Percentiles rank a stretch among this genome's conserved stretches.
Evolutionary conservation across 352 stramenopile species (phyloP).

Genomic region (Aphanomyces stellatus): DNA sequence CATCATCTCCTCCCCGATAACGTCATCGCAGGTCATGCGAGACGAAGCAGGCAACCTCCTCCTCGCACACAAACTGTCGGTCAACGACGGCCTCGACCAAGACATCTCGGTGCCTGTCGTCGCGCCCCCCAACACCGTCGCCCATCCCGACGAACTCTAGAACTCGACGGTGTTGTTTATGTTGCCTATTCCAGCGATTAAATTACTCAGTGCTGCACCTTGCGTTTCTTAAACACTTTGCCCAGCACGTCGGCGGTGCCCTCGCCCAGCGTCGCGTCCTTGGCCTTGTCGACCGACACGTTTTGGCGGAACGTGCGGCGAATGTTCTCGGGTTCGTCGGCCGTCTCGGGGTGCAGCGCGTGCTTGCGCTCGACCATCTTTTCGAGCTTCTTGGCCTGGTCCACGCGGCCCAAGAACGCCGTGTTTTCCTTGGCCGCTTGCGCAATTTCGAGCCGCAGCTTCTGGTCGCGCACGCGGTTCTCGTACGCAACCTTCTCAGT

Average conservation of each 20-base stretch:
- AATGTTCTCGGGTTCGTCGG: slow-evolving; percentile 23
- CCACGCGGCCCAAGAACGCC: slow-evolving; percentile 76
- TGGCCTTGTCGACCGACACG: slow-evolving; percentile 53
- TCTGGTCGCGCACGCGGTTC: slow-evolving; percentile 79
- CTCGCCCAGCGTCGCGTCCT: slow-evolving; percentile 45
- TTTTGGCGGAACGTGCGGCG: slow-evolving; percentile 75
- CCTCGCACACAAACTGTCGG: slow-evolving; percentile 40
- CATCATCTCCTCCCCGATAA: background rate
- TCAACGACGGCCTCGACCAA: slow-evolving; percentile 40
- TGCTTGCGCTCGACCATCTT: slow-evolving; percentile 80
- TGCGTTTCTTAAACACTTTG: slow-evolving; percentile 80
- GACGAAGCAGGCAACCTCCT: slow-evolving; percentile 29
- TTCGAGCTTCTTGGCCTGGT: slow-evolving; percentile 78
- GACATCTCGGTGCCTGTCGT: slow-evolving; percentile 35
- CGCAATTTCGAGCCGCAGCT: slow-evolving; percentile 78
- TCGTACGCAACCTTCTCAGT: slow-evolving; percentile 97
- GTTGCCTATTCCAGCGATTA: too few relatives aligned
- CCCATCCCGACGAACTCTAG: slow-evolving; percentile 30
- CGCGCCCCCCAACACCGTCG: background rate
- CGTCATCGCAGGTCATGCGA: background rate
- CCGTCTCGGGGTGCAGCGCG: slow-evolving; percentile 24
- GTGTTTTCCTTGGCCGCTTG: slow-evolving; percentile 84
- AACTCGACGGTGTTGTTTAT: slow-evolving; percentile 48
- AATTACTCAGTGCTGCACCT: slow-evolving; percentile 32
- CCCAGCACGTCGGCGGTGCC: slow-evolving; percentile 36